Evolutionary conservation across 495 filamentous ascomycete species (phyloP).

Genomic region (Trichocladium uniseriatum): DNA sequence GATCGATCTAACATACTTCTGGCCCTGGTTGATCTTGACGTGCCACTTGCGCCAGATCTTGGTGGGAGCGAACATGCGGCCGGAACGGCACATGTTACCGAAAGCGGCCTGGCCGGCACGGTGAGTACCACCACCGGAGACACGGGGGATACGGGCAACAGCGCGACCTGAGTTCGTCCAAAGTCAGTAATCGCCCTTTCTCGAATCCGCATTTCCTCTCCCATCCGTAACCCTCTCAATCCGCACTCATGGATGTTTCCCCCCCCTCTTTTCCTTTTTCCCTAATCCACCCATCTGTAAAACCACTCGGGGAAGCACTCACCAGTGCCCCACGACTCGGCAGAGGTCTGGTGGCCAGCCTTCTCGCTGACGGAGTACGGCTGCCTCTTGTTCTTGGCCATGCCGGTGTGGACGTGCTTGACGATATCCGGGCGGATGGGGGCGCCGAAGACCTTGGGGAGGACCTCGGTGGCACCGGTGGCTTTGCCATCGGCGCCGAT

Average conservation of each 20-base stretch:
- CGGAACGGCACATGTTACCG: slow-evolving; percentile 99
- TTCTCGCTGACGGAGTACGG: slow-evolving; percentile 99
- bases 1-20: slow-evolving; percentile 56
- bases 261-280: neutral
- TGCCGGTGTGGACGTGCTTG: slow-evolving; percentile 96
- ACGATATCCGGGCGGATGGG: slow-evolving; percentile 99
- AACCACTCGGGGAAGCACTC: slow-evolving; percentile 37
- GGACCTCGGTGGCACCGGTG: slow-evolving; percentile 74
- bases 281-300: slow-evolving; percentile 2
- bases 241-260: neutral
- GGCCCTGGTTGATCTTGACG: slow-evolving; percentile 96
- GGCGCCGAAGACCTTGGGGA: slow-evolving; percentile 88
- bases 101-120: slow-evolving; percentile 99
- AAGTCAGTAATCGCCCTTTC: neutral
- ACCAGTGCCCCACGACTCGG: slow-evolving; percentile 99
- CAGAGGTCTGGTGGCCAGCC: slow-evolving; percentile 98
- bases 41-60: slow-evolving; percentile 99
- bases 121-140: slow-evolving; percentile 99
- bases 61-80: slow-evolving; percentile 99
- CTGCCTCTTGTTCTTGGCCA: slow-evolving; percentile 99
- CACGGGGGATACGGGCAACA: slow-evolving; percentile 99
- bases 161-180: slow-evolving; percentile 62
- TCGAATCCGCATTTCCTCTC: neutral
- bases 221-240: neutral
- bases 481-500: slow-evolving; percentile 84